Conservation (phyloP, 768 basidiomycete genomes). For the Boletus tomentosulus region DNA sequence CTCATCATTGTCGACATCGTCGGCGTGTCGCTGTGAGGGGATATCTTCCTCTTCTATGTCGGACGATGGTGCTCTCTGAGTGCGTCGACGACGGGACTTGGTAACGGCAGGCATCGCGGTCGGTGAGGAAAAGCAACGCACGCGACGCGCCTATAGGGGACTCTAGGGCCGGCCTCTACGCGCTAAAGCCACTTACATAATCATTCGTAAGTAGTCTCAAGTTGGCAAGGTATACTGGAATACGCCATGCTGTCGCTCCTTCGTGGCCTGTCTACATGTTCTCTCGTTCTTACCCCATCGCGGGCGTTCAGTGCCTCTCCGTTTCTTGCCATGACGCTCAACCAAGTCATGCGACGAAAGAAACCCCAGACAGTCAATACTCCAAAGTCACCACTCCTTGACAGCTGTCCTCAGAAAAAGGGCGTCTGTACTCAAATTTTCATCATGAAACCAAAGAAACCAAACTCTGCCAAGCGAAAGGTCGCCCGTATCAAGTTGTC, state of each 20-base stretch:
- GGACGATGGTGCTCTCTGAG: slow-evolving; percentile 46
- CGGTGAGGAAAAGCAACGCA: not conserved
- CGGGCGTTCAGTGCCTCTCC: slow-evolving; percentile 64
- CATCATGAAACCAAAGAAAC: slow-evolving; percentile 90
- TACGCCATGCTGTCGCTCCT: slow-evolving; percentile 27
- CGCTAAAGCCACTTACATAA: slow-evolving; percentile 13
- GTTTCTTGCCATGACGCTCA: slow-evolving; percentile 63
- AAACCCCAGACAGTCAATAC: slow-evolving; percentile 44
- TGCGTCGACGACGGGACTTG: slow-evolving; percentile 38
- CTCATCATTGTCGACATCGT: slow-evolving; percentile 38
- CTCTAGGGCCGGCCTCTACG: slow-evolving; percentile 31
- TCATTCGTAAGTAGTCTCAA: not conserved
- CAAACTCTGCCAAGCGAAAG: slow-evolving; percentile 97
- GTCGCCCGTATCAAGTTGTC: slow-evolving; percentile 91
- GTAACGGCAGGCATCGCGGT: slow-evolving; percentile 31
- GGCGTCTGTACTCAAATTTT: slow-evolving; percentile 84
- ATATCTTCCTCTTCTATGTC: slow-evolving; percentile 60
- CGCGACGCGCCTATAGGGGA: slow-evolving; percentile 21
- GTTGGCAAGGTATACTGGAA: not conserved
- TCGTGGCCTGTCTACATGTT: slow-evolving; percentile 21
- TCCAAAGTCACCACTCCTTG: slow-evolving; percentile 72
- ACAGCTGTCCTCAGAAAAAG: slow-evolving; percentile 79
- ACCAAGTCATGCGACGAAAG: slow-evolving; percentile 84
- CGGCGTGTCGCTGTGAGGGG: slow-evolving; percentile 35
- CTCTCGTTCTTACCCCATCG: slow-evolving; percentile 8